A percentile compares a stretch with the other conserved stretches of the same genome.
These are phyloP conservation scores for Penicillium sumatraense DNA, from an alignment of 2,329 filamentous ascomycete genomes.

Conservation along the genomic window DNA sequence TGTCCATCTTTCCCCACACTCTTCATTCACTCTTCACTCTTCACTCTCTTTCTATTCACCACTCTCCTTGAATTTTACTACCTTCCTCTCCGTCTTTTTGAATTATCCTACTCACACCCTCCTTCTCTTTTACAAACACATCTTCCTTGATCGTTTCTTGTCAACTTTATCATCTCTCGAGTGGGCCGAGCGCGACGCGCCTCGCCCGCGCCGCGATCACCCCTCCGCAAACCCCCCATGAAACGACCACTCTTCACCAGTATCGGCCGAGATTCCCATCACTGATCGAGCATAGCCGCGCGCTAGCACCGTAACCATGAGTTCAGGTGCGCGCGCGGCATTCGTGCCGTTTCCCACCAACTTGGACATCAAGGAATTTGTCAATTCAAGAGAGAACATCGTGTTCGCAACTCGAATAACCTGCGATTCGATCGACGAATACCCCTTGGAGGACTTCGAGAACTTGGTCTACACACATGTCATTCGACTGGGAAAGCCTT, in stretches of 20 bases:
- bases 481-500: constrained; percentile 79
- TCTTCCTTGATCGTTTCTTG: neutral
- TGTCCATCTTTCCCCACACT: neutral
- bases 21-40: neutral
- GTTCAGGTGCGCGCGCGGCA: constrained; percentile 48
- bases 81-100: neutral
- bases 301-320: neutral
- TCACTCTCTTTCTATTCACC: neutral
- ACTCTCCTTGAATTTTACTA: neutral
- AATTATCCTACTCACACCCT: neutral
- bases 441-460: constrained; percentile 81
- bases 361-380: constrained; percentile 75
- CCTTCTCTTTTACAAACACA: neutral
- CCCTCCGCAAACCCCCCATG: neutral
- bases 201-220: neutral
- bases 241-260: neutral
- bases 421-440: constrained; percentile 74
- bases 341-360: constrained; percentile 91
- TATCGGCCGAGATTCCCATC: neutral
- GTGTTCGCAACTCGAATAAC: constrained; percentile 83
- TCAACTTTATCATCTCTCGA: neutral
- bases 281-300: neutral
- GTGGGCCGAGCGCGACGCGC: neutral
- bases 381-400: constrained; percentile 81
- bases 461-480: constrained; percentile 83